A percentile compares a stretch with the other conserved stretches of the same genome.
Conservation (phyloP, 192 early-diverging fungal genomes). For the Gaertneriomyces semiglobifer region DNA sequence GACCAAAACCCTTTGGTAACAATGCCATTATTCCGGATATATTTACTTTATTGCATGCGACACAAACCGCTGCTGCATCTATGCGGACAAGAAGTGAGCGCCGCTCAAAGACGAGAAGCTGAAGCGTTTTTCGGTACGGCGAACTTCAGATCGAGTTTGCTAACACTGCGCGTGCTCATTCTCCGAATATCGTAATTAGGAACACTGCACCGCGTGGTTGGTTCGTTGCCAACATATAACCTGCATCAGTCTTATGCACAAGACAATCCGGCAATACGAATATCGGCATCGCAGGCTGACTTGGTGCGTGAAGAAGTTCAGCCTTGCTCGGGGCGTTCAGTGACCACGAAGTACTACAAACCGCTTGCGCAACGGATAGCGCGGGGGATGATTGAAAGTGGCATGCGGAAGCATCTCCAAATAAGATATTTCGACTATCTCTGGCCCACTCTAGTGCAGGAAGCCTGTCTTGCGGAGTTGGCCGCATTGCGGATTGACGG, state of each 20-base stretch:
- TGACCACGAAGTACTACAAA: background rate
- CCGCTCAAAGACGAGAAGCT: constrained; percentile 20
- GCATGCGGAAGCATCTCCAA: background rate
- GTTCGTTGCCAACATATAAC: constrained; percentile 6
- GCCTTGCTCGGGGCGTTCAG: background rate
- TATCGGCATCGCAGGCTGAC: background rate
- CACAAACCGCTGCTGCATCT: constrained; percentile 29
- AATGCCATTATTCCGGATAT: constrained; percentile 30
- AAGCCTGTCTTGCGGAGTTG: constrained; percentile 16
- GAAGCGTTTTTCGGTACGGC: constrained; percentile 26
- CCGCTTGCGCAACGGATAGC: background rate
- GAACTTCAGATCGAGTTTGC: background rate
- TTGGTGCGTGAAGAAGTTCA: constrained; percentile 2
- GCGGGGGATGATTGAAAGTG: background rate
- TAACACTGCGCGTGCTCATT: background rate
- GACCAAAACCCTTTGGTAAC: constrained; percentile 32
- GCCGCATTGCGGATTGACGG: background rate
- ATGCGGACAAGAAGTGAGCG: constrained; percentile 21
- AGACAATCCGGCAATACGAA: background rate
- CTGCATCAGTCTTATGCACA: background rate
- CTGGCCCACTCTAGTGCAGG: constrained; percentile 20
- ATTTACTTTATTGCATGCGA: constrained; percentile 31
- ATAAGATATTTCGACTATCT: constrained; percentile 9
- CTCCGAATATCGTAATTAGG: background rate
- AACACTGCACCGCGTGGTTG: background rate